These are phyloP conservation scores for Dothideomycetes sp. DNA, from an alignment of 2,329 filamentous ascomycete species.

Conservation along the genomic window DNA sequence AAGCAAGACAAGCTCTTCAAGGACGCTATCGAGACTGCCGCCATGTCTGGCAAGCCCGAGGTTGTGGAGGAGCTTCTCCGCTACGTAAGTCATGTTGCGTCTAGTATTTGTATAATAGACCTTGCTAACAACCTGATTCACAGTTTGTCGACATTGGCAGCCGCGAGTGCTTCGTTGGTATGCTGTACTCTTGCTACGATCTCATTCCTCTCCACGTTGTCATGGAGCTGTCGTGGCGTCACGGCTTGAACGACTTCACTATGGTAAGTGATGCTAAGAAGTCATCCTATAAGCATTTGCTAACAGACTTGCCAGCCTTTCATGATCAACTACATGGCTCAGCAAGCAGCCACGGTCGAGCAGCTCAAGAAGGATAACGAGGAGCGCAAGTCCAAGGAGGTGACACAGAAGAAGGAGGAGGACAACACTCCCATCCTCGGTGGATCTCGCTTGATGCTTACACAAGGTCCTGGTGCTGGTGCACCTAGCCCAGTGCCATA, in stretches of 20 bases:
- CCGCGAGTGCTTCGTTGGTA: conserved; percentile 98
- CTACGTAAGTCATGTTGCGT: conserved; percentile 73
- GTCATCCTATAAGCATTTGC: too few relatives aligned
- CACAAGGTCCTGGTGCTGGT: conserved; percentile 63
- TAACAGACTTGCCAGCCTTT: too few relatives aligned
- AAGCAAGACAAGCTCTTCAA: conserved; percentile 99
- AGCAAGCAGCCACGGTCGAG: conserved; percentile 80
- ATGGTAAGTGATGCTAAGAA: conserved; percentile 54
- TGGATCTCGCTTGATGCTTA: conserved; percentile 84
- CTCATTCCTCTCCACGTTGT: conserved; percentile 88
- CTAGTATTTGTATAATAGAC: conserved; percentile 1
- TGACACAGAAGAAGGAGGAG: conserved; percentile 76
- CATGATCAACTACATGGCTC: conserved; percentile 96
- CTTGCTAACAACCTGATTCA: conserved; percentile 4
- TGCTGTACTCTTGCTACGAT: conserved; percentile 98
- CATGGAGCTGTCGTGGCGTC: conserved; percentile 93
- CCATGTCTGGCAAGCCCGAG: conserved; percentile 79
- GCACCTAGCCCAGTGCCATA: conserved; percentile 59
- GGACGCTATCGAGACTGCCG: conserved; percentile 96
- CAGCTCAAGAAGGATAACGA: conserved; percentile 91
- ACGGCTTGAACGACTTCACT: conserved; percentile 89
- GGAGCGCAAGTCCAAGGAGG: conserved; percentile 66
- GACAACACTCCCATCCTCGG: conserved; percentile 91
- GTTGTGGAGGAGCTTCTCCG: conserved; percentile 92
- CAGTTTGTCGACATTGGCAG: conserved; percentile 99